phyloP scores from a whole-genome alignment of 2,329 filamentous ascomycete species.

The Mollisiaceae sp. region DNA sequence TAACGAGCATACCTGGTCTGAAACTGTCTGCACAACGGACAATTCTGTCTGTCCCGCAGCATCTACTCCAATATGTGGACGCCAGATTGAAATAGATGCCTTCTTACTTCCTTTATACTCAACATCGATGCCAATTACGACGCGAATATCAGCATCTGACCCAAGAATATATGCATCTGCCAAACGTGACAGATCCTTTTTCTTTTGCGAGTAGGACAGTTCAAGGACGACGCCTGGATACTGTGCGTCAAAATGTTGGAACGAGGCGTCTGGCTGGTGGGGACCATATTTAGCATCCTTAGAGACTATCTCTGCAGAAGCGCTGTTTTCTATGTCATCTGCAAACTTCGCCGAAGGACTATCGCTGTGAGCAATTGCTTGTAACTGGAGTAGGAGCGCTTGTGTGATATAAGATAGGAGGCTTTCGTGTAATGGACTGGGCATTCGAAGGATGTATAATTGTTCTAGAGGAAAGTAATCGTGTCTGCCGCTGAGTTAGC shows the following conservation, averaged over 20 bases:
- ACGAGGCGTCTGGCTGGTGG: conserved; percentile 30
- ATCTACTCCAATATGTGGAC: conserved; percentile 28
- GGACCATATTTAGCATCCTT: conserved; percentile 25
- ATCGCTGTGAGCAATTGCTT: conserved; percentile 20
- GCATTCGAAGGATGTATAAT: conserved; percentile 33
- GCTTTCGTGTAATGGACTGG: conserved; percentile 30
- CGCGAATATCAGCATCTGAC: conserved; percentile 34
- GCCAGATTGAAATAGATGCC: conserved; percentile 29
- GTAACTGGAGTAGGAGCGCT: conserved; percentile 21
- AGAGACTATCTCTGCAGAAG: conserved; percentile 28
- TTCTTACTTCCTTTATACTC: conserved; percentile 36
- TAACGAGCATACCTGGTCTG: conserved; percentile 25
- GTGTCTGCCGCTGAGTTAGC: conserved; percentile 28
- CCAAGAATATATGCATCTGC: conserved; percentile 40
- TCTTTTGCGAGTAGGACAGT: conserved; percentile 39
- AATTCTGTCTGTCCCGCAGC: conserved; percentile 29
- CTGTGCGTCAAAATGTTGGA: conserved; percentile 29
- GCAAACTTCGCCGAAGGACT: conserved; percentile 29
- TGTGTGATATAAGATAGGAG: conserved; percentile 25
- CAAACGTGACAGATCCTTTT: conserved; percentile 36
- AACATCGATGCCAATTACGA: conserved; percentile 40
- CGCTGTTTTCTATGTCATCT: conserved; percentile 25
- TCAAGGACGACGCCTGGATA: conserved; percentile 37
- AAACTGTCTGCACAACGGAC: conserved; percentile 28
- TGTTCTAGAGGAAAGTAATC: conserved; percentile 30